Evolutionary conservation across 1,284 basidiomycete species (phyloP).

Genomic region (Boletus subluridellus): DNA sequence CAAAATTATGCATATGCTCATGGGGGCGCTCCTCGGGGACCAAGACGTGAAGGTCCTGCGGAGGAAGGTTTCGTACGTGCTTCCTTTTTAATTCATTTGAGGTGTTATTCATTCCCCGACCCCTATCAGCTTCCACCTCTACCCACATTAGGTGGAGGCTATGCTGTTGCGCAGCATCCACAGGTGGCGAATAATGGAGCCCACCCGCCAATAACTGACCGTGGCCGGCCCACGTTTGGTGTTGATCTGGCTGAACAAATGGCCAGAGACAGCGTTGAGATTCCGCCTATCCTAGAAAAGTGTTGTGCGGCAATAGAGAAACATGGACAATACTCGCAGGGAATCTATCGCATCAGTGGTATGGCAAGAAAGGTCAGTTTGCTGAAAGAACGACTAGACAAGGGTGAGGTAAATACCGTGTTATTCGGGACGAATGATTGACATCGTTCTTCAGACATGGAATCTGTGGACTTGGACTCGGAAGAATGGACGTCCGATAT

Average conservation of each 20-base stretch:
- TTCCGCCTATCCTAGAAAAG: conserved; percentile 86
- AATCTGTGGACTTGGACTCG: conserved; percentile 80
- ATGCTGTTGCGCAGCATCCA: conserved; percentile 28
- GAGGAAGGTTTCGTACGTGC: conserved; percentile 84
- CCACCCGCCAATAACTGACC: conserved; percentile 50
- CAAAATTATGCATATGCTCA: conserved; percentile 91
- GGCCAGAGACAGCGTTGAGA: conserved; percentile 81
- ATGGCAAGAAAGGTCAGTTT: conserved; percentile 85
- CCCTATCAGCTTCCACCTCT: conserved; percentile 58
- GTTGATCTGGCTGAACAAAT: conserved; percentile 92
- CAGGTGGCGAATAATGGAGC: conserved; percentile 28
- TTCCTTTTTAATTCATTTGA: conserved; percentile 12
- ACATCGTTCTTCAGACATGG: conserved; percentile 61
- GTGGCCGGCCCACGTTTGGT: conserved; percentile 79
- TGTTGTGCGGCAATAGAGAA: conserved; percentile 92
- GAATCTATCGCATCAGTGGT: conserved; percentile 92
- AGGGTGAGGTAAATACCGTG: conserved; percentile 47
- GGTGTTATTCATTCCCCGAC: conserved; percentile 5
- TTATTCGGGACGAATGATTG: conserved; percentile 3
- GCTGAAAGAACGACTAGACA: conserved; percentile 83
- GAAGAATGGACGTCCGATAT: conserved; percentile 92
- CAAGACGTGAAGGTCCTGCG: conserved; percentile 75
- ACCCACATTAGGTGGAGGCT: conserved; percentile 41
- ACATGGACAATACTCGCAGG: conserved; percentile 79
- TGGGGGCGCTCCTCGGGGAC: conserved; percentile 61